Base-by-base conservation (phyloP, 495 filamentous ascomycete genomes). In the Recurvomyces mirabilis region DNA sequence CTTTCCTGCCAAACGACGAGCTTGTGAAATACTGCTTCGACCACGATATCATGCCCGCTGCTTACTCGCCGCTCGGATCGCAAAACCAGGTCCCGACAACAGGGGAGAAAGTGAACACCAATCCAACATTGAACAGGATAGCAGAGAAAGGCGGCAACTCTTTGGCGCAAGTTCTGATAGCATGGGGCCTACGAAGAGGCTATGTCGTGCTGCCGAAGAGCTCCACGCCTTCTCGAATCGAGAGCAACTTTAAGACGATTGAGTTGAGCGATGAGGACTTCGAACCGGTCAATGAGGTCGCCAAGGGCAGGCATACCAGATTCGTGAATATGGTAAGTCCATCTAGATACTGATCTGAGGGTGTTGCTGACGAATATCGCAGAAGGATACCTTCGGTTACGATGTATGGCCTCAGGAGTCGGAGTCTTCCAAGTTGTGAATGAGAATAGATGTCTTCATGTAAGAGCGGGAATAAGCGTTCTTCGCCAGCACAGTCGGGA, bases 31-130 rank as follows among this genome's bases (percentile, higher is more conserved):
- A 38, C 36, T 63, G 60, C 46, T 21, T 50, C 6, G 26, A 55
- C 20, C 31, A 60, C 33, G 42, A 38, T 22, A 58, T 63, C 30
- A 42, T 63, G 28, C 56, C 52, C 0, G 38, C 29, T 15, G 60
- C 60, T 11, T 63, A 63, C 39, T 57, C 53, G 7, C 60, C 60
- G 32, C 56, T 63, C 14, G 60, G 60, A 22, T 75, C 66, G 13
- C 74, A 82, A 56, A 73, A 79, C 60, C 77, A 79, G 56, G 71
- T 78, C 19, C 69, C 79, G 60, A 77, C 66, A 56, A 84, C 73
- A 10, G 81, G 70, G 56, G 81, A 72, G 72, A 72, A 70, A 52
- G 73, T 73, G 66, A 79, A 62, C 54, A 73, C 64, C 64, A 74
- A 74, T 65, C 65, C 47, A 32, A 61, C 69, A 12, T 65, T 78